These are phyloP conservation scores for Teunomyces stri DNA, from an alignment of 805 yeast genomes.

Conservation along the genomic window DNA sequence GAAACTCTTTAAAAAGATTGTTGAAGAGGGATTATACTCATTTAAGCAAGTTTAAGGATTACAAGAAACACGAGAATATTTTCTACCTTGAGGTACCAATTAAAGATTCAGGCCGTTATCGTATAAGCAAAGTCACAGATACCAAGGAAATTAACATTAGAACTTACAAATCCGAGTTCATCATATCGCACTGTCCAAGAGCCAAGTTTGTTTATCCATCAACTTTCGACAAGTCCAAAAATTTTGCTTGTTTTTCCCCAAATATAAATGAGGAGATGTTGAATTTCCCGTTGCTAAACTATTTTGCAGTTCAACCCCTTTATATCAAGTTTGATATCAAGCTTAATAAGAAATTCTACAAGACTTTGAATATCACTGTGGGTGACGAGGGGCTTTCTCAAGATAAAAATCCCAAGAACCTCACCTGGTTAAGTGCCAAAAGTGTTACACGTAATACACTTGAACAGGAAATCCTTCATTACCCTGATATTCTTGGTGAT, in stretches of 20 bases:
- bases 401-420: constrained; percentile 33
- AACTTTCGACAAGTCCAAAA: constrained; percentile 15
- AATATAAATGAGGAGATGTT: constrained; percentile 44
- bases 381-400: constrained; percentile 5
- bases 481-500: constrained; percentile 20
- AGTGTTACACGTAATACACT: constrained; percentile 29
- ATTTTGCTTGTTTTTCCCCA: constrained; percentile 54
- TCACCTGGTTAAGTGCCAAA: constrained; percentile 19
- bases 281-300: constrained; percentile 46
- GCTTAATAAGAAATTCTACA: constrained; percentile 23
- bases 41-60: constrained; percentile 22
- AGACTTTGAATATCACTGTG: constrained; percentile 23
- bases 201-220: constrained; percentile 51
- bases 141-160: constrained; percentile 57
- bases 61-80: constrained; percentile 37
- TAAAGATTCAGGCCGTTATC: constrained; percentile 72
- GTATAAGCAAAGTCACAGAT: constrained; percentile 66
- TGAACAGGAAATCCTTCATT: constrained; percentile 33
- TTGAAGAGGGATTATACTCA: constrained; percentile 30
- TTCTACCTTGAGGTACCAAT: constrained; percentile 67
- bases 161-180: constrained; percentile 56
- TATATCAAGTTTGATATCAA: constrained; percentile 23
- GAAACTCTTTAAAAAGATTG: constrained; percentile 49
- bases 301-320: constrained; percentile 75
- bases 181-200: constrained; percentile 75